Evolutionary conservation across 2,329 filamentous ascomycete genomes (phyloP).

Genomic region (Calonectria henricotiae): DNA sequence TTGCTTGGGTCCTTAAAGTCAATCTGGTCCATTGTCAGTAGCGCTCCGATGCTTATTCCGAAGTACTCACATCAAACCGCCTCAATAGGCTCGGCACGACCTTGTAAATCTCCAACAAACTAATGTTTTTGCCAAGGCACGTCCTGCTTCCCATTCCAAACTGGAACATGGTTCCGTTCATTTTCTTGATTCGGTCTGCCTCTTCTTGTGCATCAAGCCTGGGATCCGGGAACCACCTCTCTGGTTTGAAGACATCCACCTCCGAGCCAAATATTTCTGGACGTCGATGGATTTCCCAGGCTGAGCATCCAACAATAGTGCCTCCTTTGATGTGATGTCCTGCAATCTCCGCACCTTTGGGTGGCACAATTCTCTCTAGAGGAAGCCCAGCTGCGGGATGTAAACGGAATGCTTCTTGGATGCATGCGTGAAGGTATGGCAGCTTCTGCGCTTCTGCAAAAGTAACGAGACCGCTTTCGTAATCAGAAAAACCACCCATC

Average conservation of each 20-base stretch:
- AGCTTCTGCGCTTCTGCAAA: slow-evolving; percentile 81
- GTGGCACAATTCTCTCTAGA: slow-evolving; percentile 81
- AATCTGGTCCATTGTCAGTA: slow-evolving; percentile 61
- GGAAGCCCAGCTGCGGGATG: slow-evolving; percentile 83
- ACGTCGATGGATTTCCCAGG: slow-evolving; percentile 82
- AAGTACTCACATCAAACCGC: slow-evolving; percentile 45
- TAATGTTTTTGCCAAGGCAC: slow-evolving; percentile 80
- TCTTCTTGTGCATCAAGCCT: slow-evolving; percentile 58
- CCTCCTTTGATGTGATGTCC: slow-evolving; percentile 77
- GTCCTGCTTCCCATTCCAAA: slow-evolving; percentile 82
- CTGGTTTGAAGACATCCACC: slow-evolving; percentile 77
- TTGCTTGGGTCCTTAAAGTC: slow-evolving; percentile 68
- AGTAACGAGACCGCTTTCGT: slow-evolving; percentile 74
- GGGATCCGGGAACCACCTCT: slow-evolving; percentile 74
- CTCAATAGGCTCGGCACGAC: slow-evolving; percentile 65
- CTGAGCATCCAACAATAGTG: slow-evolving; percentile 82
- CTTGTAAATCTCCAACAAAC: slow-evolving; percentile 76
- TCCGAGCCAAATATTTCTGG: slow-evolving; percentile 79
- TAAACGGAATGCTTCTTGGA: slow-evolving; percentile 85
- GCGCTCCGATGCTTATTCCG: accelerated
- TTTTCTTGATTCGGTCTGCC: slow-evolving; percentile 60
- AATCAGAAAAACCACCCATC: slow-evolving; percentile 67
- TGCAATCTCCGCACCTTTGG: slow-evolving; percentile 75
- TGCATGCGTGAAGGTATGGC: slow-evolving; percentile 82
- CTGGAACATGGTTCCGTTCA: slow-evolving; percentile 62